Conservation (phyloP, 192 early-diverging fungal genomes). For the Rhizoclosmatium globosum region DNA sequence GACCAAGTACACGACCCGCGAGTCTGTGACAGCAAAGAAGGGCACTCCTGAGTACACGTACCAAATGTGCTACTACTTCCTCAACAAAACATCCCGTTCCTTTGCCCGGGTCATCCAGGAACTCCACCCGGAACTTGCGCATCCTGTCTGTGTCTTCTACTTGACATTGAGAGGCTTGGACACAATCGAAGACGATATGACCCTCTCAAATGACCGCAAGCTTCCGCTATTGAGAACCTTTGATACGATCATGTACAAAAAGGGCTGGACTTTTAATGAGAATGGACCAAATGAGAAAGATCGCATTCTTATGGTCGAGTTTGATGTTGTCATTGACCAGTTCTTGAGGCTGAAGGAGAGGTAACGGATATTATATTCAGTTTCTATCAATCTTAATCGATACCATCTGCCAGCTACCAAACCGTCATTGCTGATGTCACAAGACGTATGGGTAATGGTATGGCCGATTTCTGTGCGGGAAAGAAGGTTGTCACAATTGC, state of each 20-base stretch:
- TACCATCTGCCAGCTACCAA: conserved; percentile 71
- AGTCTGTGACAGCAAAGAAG: conserved; percentile 47
- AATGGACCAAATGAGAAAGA: conserved; percentile 95
- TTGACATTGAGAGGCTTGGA: conserved; percentile 94
- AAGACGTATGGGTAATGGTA: conserved; percentile 92
- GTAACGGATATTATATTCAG: conserved; percentile 38
- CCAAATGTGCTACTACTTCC: conserved; percentile 83
- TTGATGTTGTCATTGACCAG: conserved; percentile 88
- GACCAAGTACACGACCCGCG: conserved; percentile 62
- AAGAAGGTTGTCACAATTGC: conserved; percentile 70
- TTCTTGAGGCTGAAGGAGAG: conserved; percentile 76
- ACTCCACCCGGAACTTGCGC: conserved; percentile 54
- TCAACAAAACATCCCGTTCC: conserved; percentile 94
- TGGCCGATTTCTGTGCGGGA: conserved; percentile 76
- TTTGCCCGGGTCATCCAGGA: conserved; percentile 94
- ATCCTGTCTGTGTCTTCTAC: conserved; percentile 93
- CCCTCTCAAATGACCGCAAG: conserved; percentile 80
- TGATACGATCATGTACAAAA: conserved; percentile 79
- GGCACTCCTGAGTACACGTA: conserved; percentile 62
- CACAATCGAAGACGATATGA: conserved; percentile 99
- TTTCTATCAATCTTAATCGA: not conserved
- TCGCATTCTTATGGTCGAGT: conserved; percentile 86
- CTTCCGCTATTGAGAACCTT: conserved; percentile 79
- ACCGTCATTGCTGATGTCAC: conserved; percentile 90
- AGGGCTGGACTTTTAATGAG: conserved; percentile 66